Percentiles rank a stretch among this genome's conserved stretches.
Evolutionary conservation across 1,284 basidiomycete species (phyloP).

Genomic region (Puccinia novopanici): DNA sequence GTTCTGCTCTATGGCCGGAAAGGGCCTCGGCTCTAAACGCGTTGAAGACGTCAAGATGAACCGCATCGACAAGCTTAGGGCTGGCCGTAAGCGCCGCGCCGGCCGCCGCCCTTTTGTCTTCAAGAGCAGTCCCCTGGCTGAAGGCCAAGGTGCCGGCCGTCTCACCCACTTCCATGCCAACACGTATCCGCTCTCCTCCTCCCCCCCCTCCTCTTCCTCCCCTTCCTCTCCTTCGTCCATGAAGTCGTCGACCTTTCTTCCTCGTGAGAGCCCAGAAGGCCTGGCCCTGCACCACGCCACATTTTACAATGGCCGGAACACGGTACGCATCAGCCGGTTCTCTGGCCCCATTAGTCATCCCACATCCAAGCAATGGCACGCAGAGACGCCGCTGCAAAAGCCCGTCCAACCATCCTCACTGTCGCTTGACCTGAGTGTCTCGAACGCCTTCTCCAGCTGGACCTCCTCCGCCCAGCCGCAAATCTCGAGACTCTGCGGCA

Average conservation of each 20-base stretch:
- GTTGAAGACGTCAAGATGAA: conserved; percentile 48
- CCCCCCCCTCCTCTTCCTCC: too few species aligned
- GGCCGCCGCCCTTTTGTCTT: conserved; percentile 41
- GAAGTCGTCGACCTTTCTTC: background rate
- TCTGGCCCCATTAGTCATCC: background rate
- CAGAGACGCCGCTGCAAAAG: background rate
- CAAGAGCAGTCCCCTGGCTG: conserved; percentile 46
- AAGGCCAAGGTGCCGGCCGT: conserved; percentile 37
- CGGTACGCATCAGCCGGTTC: conserved; percentile 28
- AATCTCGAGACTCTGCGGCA: conserved; percentile 8
- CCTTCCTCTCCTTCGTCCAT: background rate
- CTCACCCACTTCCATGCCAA: conserved; percentile 29
- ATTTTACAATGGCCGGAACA: background rate
- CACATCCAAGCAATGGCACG: background rate
- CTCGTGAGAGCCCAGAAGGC: background rate
- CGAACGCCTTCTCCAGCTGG: conserved; percentile 2
- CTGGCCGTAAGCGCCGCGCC: conserved; percentile 16
- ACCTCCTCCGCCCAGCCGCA: conserved; percentile 12
- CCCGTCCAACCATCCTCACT: background rate
- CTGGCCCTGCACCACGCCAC: background rate
- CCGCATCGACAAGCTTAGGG: conserved; percentile 38
- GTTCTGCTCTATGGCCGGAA: conserved; percentile 24
- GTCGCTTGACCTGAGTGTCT: background rate
- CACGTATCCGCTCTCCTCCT: background rate
- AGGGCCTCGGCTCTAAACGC: conserved; percentile 16